phyloP scores from a whole-genome alignment of 495 filamentous ascomycete species.

The Hyaloscypha finlandica region DNA sequence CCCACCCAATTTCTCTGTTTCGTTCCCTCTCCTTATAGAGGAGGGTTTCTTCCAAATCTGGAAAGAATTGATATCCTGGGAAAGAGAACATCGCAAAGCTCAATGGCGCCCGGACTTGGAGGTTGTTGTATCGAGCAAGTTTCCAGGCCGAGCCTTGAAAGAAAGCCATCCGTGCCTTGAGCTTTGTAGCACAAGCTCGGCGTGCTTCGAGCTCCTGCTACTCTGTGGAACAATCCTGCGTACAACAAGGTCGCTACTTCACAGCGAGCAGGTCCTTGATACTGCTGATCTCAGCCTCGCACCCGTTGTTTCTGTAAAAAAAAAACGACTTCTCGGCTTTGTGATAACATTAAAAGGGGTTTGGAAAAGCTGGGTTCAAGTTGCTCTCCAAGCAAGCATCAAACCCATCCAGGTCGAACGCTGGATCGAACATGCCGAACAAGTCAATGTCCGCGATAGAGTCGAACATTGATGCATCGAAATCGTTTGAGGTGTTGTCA shows the following conservation, averaged over 20 bases:
- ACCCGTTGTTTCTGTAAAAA: not conserved
- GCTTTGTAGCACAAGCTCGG: not conserved
- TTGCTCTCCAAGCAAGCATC: slow-evolving; percentile 45
- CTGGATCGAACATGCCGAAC: slow-evolving; percentile 47
- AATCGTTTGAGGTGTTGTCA: slow-evolving; percentile 10
- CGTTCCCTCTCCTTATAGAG: too few relatives aligned
- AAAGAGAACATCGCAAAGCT: too few relatives aligned
- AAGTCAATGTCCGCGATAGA: slow-evolving; percentile 41
- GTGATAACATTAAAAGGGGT: slow-evolving; percentile 30
- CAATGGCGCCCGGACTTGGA: too few relatives aligned
- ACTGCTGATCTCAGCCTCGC: not conserved
- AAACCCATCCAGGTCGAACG: slow-evolving; percentile 44
- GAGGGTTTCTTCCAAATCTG: too few relatives aligned
- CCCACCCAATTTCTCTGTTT: too few relatives aligned
- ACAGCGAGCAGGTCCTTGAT: not conserved
- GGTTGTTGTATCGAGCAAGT: too few relatives aligned
- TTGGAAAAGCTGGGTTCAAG: slow-evolving; percentile 41
- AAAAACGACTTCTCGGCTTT: not conserved
- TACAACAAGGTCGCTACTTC: not conserved
- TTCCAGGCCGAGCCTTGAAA: too few relatives aligned
- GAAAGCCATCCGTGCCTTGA: not conserved
- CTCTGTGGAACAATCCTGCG: not conserved
- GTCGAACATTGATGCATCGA: slow-evolving; percentile 38
- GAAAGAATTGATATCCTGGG: too few relatives aligned
- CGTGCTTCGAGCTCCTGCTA: not conserved